phyloP scores from a whole-genome alignment of 148 eudicot species.

The Vaccinium vitisidaea region DNA sequence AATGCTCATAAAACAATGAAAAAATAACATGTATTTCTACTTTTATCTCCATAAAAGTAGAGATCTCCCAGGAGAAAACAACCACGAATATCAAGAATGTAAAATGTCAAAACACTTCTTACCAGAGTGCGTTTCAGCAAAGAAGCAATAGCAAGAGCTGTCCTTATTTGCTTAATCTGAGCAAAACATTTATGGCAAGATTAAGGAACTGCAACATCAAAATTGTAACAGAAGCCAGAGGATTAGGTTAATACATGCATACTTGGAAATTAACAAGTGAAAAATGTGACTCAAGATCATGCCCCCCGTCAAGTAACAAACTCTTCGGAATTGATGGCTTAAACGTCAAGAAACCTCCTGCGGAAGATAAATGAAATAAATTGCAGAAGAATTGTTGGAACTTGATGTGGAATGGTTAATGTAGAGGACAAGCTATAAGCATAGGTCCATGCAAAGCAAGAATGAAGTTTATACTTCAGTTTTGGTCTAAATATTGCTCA shows the following conservation, averaged over 20 bases:
- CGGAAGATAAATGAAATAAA: constrained; percentile 21
- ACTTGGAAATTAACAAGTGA: constrained; percentile 82
- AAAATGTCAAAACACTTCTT: constrained; percentile 30
- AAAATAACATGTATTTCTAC: neutral
- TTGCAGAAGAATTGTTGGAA: constrained; percentile 7
- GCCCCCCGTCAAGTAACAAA: constrained; percentile 76
- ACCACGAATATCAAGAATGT: neutral
- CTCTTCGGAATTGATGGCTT: constrained; percentile 81
- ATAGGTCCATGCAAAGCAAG: neutral
- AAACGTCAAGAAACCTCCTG: constrained; percentile 94
- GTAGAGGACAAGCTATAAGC: constrained; percentile 11
- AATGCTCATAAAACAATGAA: neutral
- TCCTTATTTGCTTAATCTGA: constrained; percentile 92
- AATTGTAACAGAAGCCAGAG: constrained; percentile 13
- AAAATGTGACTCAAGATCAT: constrained; percentile 79
- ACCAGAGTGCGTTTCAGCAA: constrained; percentile 88
- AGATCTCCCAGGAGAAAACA: neutral
- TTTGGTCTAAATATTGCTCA: neutral
- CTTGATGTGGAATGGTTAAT: neutral
- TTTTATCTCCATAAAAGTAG: constrained; percentile 1
- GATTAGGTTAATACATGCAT: constrained; percentile 23
- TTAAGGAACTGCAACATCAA: constrained; percentile 15
- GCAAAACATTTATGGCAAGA: constrained; percentile 20
- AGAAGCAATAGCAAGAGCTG: constrained; percentile 89
- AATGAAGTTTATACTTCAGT: constrained; percentile 4